These are phyloP conservation scores for Tribonema minus DNA, from an alignment of 108 stramenopile genomes.

Conservation along the genomic window DNA sequence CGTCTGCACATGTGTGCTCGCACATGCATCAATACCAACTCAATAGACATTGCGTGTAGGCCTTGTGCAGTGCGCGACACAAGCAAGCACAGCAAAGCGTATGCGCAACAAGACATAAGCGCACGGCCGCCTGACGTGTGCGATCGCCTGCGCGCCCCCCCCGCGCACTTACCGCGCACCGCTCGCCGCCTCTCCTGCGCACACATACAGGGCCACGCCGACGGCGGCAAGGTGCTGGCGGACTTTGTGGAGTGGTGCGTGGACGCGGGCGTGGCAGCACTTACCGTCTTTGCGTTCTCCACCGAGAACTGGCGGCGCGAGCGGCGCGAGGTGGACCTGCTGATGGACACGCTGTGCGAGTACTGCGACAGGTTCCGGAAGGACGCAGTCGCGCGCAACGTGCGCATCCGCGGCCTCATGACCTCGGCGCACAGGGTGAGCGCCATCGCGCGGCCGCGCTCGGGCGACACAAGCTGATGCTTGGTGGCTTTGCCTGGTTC, in stretches of 20 bases:
- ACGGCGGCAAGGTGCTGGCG: slow-evolving; percentile 77
- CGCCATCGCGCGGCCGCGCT: background rate
- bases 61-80: background rate
- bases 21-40: background rate
- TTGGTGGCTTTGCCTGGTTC: background rate
- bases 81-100: background rate
- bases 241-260: slow-evolving; percentile 91
- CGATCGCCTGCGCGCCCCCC: background rate
- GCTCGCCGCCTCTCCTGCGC: background rate
- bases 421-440: slow-evolving; percentile 58
- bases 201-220: slow-evolving; percentile 72
- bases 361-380: slow-evolving; percentile 76
- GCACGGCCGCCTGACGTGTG: background rate
- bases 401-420: slow-evolving; percentile 69
- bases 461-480: background rate
- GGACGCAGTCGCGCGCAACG: slow-evolving; percentile 73
- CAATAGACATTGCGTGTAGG: no score
- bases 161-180: background rate
- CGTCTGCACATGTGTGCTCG: background rate
- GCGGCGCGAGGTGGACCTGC: slow-evolving; percentile 60
- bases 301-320: slow-evolving; percentile 95
- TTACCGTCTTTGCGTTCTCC: slow-evolving; percentile 95
- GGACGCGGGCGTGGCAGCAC: slow-evolving; percentile 63
- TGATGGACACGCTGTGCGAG: slow-evolving; percentile 75
- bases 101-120: background rate